Evolutionary conservation across 345 rosid genomes (phyloP).

Genomic region (Brassica cretica): DNA sequence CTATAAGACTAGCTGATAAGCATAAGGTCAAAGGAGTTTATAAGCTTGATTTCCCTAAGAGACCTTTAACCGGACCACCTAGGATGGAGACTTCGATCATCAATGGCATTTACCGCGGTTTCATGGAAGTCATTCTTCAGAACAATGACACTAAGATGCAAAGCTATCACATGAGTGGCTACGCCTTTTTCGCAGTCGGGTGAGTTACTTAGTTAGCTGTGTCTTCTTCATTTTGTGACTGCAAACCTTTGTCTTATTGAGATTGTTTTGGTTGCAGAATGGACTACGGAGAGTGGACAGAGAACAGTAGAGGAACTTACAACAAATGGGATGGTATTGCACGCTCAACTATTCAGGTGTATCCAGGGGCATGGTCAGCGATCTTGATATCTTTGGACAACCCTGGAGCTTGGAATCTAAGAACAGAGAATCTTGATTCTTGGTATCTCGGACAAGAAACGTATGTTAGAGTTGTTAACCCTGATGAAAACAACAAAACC

Average conservation of each 20-base stretch:
- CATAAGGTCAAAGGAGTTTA: conserved; percentile 78
- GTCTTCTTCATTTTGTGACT: neutral
- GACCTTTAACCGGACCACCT: conserved; percentile 75
- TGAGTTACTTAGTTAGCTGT: conserved; percentile 38
- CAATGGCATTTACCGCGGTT: conserved; percentile 91
- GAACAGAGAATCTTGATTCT: conserved; percentile 95
- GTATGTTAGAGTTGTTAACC: conserved; percentile 82
- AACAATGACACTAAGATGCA: conserved; percentile 96
- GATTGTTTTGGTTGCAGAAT: conserved; percentile 52
- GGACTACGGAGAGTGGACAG: conserved; percentile 99
- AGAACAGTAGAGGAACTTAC: conserved; percentile 94
- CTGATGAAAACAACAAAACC: conserved; percentile 88
- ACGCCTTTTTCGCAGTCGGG: conserved; percentile 95
- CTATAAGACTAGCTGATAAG: conserved; percentile 90
- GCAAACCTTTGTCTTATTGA: neutral
- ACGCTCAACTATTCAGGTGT: conserved; percentile 87
- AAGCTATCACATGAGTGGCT: conserved; percentile 91
- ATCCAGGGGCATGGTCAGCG: conserved; percentile 96
- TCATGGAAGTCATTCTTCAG: conserved; percentile 93
- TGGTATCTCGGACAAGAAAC: conserved; percentile 99
- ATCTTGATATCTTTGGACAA: conserved; percentile 91
- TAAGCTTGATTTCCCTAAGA: conserved; percentile 87
- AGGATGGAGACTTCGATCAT: conserved; percentile 73
- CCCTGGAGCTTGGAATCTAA: conserved; percentile 94
- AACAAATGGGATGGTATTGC: conserved; percentile 99